Percentiles rank a stretch among this genome's conserved stretches.
These are phyloP conservation scores for Discostella stelligeroides DNA, from an alignment of 108 stramenopile species.

Conservation along the genomic window DNA sequence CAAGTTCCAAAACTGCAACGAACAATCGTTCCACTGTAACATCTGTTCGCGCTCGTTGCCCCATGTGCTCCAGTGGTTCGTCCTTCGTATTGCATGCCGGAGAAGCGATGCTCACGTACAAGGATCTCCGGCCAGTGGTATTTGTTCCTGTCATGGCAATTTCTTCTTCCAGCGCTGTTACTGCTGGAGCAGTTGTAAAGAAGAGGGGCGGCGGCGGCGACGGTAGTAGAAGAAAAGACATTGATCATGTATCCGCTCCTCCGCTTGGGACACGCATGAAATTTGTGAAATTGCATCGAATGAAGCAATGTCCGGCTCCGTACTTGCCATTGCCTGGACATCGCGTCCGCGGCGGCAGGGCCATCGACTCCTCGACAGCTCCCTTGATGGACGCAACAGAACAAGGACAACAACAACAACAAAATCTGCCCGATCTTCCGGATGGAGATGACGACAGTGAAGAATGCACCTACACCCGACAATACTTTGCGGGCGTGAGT, in stretches of 20 bases:
- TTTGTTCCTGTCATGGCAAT: conserved; percentile 46
- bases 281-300: conserved; percentile 69
- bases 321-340: conserved; percentile 56
- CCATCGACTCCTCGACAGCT: not conserved
- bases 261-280: conserved; percentile 41
- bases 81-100: conserved; percentile 30
- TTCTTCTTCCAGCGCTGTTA: not conserved
- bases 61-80: conserved; percentile 40
- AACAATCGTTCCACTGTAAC: conserved; percentile 27
- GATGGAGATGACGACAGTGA: conserved; percentile 42
- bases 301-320: conserved; percentile 56
- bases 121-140: conserved; percentile 67
- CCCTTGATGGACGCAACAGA: not conserved
- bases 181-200: not conserved
- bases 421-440: conserved; percentile 27
- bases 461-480: conserved; percentile 40
- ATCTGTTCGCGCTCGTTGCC: conserved; percentile 35
- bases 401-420: not conserved
- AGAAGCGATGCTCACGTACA: conserved; percentile 44
- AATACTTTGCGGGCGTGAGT: conserved; percentile 32
- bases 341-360: conserved; percentile 8
- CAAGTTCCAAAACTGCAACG: conserved; percentile 11
- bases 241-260: too few species aligned
- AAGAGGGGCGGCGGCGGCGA: not conserved
- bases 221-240: not conserved